phyloP scores from a whole-genome alignment of 371 early-diverging fungal genomes.

The Mucor ambiguus region DNA sequence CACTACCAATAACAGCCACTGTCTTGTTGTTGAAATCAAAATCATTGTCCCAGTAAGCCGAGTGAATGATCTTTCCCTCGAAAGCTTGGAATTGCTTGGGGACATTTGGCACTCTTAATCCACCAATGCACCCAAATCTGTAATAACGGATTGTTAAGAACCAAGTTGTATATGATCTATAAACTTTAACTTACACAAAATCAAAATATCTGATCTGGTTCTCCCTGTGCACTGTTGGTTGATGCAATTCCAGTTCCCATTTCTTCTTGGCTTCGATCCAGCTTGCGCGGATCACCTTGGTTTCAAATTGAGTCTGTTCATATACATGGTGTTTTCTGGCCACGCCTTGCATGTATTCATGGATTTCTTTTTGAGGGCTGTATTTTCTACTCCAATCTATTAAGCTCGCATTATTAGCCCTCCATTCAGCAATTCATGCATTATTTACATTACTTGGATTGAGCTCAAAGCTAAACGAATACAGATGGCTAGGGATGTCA shows the following conservation, averaged over 20 bases:
- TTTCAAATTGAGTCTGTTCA: conserved; percentile 50
- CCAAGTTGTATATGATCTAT: background rate
- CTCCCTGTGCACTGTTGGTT: conserved; percentile 4
- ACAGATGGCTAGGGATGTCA: conserved; percentile 62
- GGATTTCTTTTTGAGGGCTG: conserved; percentile 52
- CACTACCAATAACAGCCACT: conserved; percentile 58
- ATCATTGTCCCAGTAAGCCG: conserved; percentile 50
- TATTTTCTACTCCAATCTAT: conserved; percentile 53
- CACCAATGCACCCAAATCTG: conserved; percentile 4
- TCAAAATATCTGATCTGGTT: conserved; percentile 27
- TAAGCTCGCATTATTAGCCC: background rate
- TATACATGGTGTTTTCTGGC: conserved; percentile 49
- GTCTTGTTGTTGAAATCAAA: conserved; percentile 52
- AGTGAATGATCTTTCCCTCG: conserved; percentile 37
- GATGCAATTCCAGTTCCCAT: conserved; percentile 32
- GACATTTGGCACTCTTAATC: conserved; percentile 19
- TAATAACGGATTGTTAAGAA: background rate
- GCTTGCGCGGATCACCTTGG: conserved; percentile 39
- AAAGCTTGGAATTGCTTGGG: conserved; percentile 23
- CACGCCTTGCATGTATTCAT: conserved; percentile 50
- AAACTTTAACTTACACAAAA: conserved; percentile 27
- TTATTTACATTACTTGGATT: conserved; percentile 39
- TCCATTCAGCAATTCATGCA: too few species aligned
- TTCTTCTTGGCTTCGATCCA: conserved; percentile 50
- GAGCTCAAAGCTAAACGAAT: conserved; percentile 50